These are phyloP conservation scores for Colletotrichum cuscutae DNA, from an alignment of 2,329 filamentous ascomycete species.

Conservation along the genomic window DNA sequence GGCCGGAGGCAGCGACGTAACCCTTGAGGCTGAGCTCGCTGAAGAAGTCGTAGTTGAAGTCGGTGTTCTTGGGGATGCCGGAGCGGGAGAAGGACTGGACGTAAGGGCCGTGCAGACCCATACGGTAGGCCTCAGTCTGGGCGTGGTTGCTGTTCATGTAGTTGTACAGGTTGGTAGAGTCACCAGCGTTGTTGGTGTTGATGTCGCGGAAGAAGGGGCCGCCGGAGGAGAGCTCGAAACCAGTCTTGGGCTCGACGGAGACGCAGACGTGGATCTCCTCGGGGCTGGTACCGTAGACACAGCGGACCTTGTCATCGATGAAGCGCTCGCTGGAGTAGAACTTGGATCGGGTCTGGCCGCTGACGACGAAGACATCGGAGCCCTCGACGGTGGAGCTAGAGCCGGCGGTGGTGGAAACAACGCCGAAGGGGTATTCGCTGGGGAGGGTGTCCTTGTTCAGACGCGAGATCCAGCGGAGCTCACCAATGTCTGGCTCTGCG, in stretches of 20 bases:
- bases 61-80: conserved; percentile 59
- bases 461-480: conserved; percentile 73
- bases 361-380: conserved; percentile 67
- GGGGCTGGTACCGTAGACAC: conserved; percentile 61
- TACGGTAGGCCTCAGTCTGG: conserved; percentile 69
- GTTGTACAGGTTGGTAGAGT: conserved; percentile 68
- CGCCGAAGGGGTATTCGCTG: conserved; percentile 63
- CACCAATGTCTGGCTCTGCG: conserved; percentile 64
- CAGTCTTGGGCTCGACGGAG: conserved; percentile 59
- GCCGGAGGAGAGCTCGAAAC: conserved; percentile 67
- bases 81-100: conserved; percentile 69
- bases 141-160: conserved; percentile 76
- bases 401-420: conserved; percentile 64
- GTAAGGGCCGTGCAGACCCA: conserved; percentile 75
- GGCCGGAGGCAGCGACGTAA: conserved; percentile 64
- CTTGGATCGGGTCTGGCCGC: conserved; percentile 73
- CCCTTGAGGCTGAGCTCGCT: conserved; percentile 65
- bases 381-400: conserved; percentile 66
- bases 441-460: conserved; percentile 62
- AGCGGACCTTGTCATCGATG: conserved; percentile 74
- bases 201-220: conserved; percentile 76
- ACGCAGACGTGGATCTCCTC: conserved; percentile 68
- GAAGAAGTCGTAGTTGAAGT: conserved; percentile 69
- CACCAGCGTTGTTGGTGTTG: conserved; percentile 71
- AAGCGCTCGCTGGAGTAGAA: conserved; percentile 77